Percentiles rank a stretch among this genome's conserved stretches.
Conservation (phyloP, 495 filamentous ascomycete genomes). For the Aspergillus ostianus region DNA sequence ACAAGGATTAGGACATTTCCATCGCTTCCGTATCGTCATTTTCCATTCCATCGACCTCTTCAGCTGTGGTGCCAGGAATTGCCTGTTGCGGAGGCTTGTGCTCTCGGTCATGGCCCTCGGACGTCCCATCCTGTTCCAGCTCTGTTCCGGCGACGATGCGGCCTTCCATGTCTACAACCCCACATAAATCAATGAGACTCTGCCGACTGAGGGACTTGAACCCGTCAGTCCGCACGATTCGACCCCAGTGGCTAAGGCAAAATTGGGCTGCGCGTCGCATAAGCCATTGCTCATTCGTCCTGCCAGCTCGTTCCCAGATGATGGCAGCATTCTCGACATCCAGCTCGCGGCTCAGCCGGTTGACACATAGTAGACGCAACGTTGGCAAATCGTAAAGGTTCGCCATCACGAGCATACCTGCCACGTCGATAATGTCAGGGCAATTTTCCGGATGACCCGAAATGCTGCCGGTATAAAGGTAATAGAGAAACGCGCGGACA, state of each 20-base stretch:
- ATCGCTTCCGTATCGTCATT: conserved; percentile 70
- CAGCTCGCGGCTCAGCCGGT: conserved; percentile 81
- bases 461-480: conserved; percentile 94
- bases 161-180: conserved; percentile 88
- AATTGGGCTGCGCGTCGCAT: conserved; percentile 82
- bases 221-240: conserved; percentile 82
- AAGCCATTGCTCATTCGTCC: conserved; percentile 90
- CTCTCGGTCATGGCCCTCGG: conserved; percentile 47
- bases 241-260: conserved; percentile 91
- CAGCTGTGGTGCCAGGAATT: conserved; percentile 56
- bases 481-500: conserved; percentile 92
- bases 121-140: conserved; percentile 72
- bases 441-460: conserved; percentile 61
- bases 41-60: conserved; percentile 62
- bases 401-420: conserved; percentile 94
- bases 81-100: conserved; percentile 41
- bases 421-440: conserved; percentile 77
- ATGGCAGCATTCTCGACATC: conserved; percentile 93
- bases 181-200: conserved; percentile 84
- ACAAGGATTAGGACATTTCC: conserved; percentile 50
- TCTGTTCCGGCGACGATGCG: conserved; percentile 81
- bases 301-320: conserved; percentile 90
- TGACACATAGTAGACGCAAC: conserved; percentile 83
- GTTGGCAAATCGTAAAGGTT: conserved; percentile 96
- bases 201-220: conserved; percentile 76